phyloP scores from a whole-genome alignment of 2,329 filamentous ascomycete genomes.

The Pyricularia pennisetigena region DNA sequence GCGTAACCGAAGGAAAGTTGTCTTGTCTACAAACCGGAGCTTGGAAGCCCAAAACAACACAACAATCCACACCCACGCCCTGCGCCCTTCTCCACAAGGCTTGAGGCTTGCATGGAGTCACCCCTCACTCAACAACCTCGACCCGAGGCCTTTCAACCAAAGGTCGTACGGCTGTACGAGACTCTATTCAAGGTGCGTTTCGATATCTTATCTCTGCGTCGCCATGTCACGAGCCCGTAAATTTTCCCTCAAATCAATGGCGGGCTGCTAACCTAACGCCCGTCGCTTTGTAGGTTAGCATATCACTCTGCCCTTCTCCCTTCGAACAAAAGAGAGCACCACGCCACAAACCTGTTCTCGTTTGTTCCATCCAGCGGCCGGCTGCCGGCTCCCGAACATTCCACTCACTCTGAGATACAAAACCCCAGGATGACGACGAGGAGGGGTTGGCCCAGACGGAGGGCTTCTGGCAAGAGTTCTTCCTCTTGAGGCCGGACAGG shows the following conservation, averaged over 20 bases:
- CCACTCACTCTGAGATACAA: background rate
- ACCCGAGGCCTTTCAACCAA: slow-evolving; percentile 85
- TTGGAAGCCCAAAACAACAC: background rate
- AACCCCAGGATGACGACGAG: slow-evolving; percentile 21
- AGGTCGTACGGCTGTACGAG: slow-evolving; percentile 86
- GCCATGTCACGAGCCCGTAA: slow-evolving; percentile 6
- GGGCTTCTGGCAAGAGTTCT: slow-evolving; percentile 95
- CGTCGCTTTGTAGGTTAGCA: background rate
- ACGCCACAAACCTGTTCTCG: background rate
- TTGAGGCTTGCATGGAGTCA: slow-evolving; percentile 62
- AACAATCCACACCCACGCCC: background rate
- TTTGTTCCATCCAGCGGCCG: background rate
- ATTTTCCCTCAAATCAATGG: background rate
- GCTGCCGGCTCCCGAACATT: background rate
- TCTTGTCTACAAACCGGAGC: background rate
- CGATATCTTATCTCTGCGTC: background rate
- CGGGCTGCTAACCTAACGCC: background rate
- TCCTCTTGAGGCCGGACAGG: slow-evolving; percentile 75
- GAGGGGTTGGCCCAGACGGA: slow-evolving; percentile 61
- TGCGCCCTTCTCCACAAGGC: background rate
- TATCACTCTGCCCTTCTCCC: background rate
- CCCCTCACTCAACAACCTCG: slow-evolving; percentile 87
- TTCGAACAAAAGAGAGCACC: background rate
- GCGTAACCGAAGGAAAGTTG: background rate
- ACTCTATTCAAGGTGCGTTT: slow-evolving; percentile 62